Base-by-base conservation (phyloP, 2,329 filamentous ascomycete species). In the Arthrobotrys musiformis region DNA sequence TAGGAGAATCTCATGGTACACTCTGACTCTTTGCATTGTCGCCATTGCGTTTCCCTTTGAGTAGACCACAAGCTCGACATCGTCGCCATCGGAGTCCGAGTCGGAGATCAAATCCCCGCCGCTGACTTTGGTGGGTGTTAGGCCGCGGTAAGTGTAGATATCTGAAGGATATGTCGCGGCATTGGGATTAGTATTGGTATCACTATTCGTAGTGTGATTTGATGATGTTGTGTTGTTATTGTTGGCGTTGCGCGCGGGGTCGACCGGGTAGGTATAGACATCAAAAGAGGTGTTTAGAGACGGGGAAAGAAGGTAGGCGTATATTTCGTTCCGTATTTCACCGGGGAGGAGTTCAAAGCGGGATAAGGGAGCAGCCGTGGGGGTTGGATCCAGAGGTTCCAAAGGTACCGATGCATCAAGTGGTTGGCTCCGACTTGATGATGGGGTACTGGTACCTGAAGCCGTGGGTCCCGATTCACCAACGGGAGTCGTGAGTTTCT, bases 261-360 rank as follows among this genome's bases (percentile, higher is more conserved):
- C 54, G 19, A 58, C 33, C 33, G 54, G 54, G 54, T 58, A 58
- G 4, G 54, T 58, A 11, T 58, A 58, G 54, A 58, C 54, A 13
- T 69, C 70, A 33, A 46, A 48, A 13, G 63, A 62, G 28, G 70
- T 75, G 63, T 75, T 75, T 50, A 58, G 56, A 17, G 63, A 26
- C 1, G 70, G 70, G 15, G 28, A 54, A 24, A 75, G 46, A 2
- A 75, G 70, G 63, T 75, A 75, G 15, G 54, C 63, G 63, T 75
- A 75, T 24, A 75, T 62, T 26, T 75, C 70, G 26, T 75, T 75
- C 6, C 70, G 28, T 24, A 75, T 63, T 28, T 75, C 70, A 46
- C 70, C 70, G 33, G 70, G 70, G n/a, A 75, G 70, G 4, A 60
- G 54, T 37, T 75, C 70, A 30, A 75, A 75, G 37, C 56, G 56